These are phyloP conservation scores for Calycina marina DNA, from an alignment of 2,329 filamentous ascomycete species.

Conservation along the genomic window DNA sequence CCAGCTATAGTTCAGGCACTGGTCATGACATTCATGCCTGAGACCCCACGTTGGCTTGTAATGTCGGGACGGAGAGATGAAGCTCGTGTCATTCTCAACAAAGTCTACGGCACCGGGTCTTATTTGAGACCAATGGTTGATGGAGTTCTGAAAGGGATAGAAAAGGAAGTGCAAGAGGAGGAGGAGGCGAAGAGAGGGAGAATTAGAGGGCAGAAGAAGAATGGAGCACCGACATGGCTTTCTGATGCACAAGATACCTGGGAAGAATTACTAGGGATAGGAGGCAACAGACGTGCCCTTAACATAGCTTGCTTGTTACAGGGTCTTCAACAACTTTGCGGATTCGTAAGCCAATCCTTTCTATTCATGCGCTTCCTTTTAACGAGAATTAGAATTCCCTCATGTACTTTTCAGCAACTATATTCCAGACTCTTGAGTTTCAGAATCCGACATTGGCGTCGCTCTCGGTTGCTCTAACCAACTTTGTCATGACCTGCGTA, in stretches of 20 bases:
- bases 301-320: conserved; percentile 78
- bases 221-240: conserved; percentile 13
- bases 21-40: conserved; percentile 61
- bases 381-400: conserved; percentile 50
- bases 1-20: conserved; percentile 60
- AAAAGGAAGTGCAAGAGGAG: conserved; percentile 61
- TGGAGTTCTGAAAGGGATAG: conserved; percentile 51
- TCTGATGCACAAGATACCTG: conserved; percentile 27
- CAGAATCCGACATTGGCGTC: conserved; percentile 65
- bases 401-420: conserved; percentile 83
- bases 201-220: conserved; percentile 11
- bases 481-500: conserved; percentile 64
- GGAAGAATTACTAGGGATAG: conserved; percentile 38
- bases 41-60: conserved; percentile 80
- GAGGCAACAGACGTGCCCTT: conserved; percentile 58
- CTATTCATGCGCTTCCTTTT: background rate
- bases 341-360: conserved; percentile 42
- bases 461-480: conserved; percentile 67
- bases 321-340: conserved; percentile 75
- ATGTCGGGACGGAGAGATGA: conserved; percentile 45
- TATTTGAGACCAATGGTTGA: conserved; percentile 35
- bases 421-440: conserved; percentile 67
- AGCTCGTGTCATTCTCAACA: conserved; percentile 50
- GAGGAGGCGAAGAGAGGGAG: conserved; percentile 30
- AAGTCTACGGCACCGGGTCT: conserved; percentile 40